Evolutionary conservation across 2,329 filamentous ascomycete species (phyloP).

Genomic region (Erysiphe pulchra): DNA sequence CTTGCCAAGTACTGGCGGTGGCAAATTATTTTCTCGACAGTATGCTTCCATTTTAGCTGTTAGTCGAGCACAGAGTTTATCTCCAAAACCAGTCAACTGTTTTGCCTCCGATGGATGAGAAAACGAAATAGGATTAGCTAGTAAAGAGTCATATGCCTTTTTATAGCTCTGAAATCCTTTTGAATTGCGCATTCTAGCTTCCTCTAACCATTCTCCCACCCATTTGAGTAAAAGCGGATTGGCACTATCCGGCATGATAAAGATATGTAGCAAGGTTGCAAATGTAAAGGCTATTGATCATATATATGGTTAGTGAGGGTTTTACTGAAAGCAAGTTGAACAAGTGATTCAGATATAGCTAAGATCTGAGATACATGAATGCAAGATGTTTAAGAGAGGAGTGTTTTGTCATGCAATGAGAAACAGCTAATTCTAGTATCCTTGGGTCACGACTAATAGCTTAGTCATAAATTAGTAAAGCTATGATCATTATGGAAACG

Average conservation of each 20-base stretch:
- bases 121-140: conserved; percentile 37
- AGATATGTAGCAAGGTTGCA: too few relatives aligned
- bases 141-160: conserved; percentile 52
- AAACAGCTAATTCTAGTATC: too few relatives aligned
- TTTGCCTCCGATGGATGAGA: conserved; percentile 46
- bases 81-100: conserved; percentile 48
- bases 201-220: conserved; percentile 55
- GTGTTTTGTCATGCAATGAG: too few relatives aligned
- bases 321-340: too few relatives aligned
- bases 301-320: too few relatives aligned
- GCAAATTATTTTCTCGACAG: conserved; percentile 38
- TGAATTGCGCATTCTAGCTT: conserved; percentile 39
- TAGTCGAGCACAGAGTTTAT: conserved; percentile 43
- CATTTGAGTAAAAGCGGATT: conserved; percentile 49
- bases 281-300: too few relatives aligned
- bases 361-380: too few relatives aligned
- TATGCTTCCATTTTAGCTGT: conserved; percentile 32
- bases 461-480: too few relatives aligned
- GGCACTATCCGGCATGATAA: conserved; percentile 8
- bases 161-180: conserved; percentile 50
- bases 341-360: too few relatives aligned
- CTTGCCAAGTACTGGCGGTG: conserved; percentile 33
- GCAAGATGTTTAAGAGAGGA: too few relatives aligned
- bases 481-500: too few relatives aligned
- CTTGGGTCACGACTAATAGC: too few relatives aligned